Base-by-base conservation (phyloP, 331 rosid genomes). In the Cucumis variabilis region DNA sequence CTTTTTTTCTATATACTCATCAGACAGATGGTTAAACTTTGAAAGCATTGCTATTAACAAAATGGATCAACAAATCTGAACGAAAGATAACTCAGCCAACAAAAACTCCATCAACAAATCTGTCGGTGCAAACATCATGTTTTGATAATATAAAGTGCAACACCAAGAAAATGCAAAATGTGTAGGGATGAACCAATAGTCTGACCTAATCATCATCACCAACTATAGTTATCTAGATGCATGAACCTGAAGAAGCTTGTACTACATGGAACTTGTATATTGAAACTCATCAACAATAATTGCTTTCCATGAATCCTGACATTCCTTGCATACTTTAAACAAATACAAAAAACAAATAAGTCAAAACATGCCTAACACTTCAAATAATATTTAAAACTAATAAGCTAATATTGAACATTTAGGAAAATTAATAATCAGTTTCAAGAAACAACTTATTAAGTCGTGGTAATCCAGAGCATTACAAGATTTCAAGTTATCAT, bases 151-250 rank as follows among this genome's bases (percentile, higher is more conserved):
- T 27, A 24, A 53, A 27, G 69, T n/a, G n/a, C n/a, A n/a, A n/a
- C n/a, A n/a, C n/a, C n/a, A n/a, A n/a, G n/a, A n/a, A n/a, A n/a
- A n/a, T 23, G 51, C 58, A 62, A 73, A 74, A 15, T 78, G 66
- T 51, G 37, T 25, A 75, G 33, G n/a, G 30, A 66, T 86, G 84
- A 86, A 91, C 98, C n/a, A n/a, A n/a, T n/a, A n/a, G n/a, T n/a
- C n/a, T n/a, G n/a, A n/a, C n/a, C n/a, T n/a, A n/a, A n/a, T 97
- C 99, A 51, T 97, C 99, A 37, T 97, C 99, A 85, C 99, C 99
- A 89, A 97, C 98, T 90, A 97, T 93, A 85, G 99, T 95, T 86
- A 97, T 91, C 87, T 84, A 81, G 94, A 94, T 25, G 97, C 94
- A 70, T 95, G 95, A 90, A 93, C 79, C 85, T 75, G 92, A 77